Evolutionary conservation across 305 asterid genomes (phyloP).

Genomic region (Plantago coronopus): DNA sequence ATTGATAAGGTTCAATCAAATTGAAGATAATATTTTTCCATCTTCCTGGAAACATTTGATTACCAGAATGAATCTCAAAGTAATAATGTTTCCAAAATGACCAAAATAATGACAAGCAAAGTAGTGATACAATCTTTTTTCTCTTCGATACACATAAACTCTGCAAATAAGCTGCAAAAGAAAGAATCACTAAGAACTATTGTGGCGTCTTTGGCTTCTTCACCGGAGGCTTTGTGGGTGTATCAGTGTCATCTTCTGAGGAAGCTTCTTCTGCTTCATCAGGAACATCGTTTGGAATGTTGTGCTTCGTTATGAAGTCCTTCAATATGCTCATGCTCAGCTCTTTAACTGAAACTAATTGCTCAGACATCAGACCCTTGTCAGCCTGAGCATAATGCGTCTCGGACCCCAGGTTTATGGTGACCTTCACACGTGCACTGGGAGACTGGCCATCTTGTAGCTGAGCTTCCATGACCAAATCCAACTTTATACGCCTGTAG

Average conservation of each 20-base stretch:
- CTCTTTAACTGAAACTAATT: conserved; percentile 62
- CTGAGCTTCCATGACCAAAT: conserved; percentile 46
- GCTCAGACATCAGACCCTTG: conserved; percentile 69
- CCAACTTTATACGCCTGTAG: neutral
- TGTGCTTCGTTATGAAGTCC: conserved; percentile 76
- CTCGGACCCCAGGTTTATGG: conserved; percentile 78
- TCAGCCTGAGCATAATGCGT: conserved; percentile 42
- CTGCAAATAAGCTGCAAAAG: neutral
- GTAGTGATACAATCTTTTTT: too few relatives aligned
- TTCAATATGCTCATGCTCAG: conserved; percentile 78
- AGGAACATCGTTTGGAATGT: conserved; percentile 71
- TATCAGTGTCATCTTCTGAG: conserved; percentile 62
- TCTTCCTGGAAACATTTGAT: too few relatives aligned
- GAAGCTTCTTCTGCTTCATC: conserved; percentile 75
- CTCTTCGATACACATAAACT: too few relatives aligned
- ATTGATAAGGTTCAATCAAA: too few relatives aligned
- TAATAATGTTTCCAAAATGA: too few relatives aligned
- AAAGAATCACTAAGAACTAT: conserved; percentile 25
- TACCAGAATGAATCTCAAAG: too few relatives aligned
- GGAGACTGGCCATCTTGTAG: conserved; percentile 23
- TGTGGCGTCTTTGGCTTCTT: conserved; percentile 64
- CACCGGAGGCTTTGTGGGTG: conserved; percentile 46
- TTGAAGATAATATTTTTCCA: too few relatives aligned
- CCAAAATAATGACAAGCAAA: too few relatives aligned
- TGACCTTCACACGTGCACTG: conserved; percentile 46